A percentile compares a stretch with the other conserved stretches of the same genome.
These are phyloP conservation scores for Neurospora sp. DNA, from an alignment of 495 filamentous ascomycete genomes.

Conservation along the genomic window DNA sequence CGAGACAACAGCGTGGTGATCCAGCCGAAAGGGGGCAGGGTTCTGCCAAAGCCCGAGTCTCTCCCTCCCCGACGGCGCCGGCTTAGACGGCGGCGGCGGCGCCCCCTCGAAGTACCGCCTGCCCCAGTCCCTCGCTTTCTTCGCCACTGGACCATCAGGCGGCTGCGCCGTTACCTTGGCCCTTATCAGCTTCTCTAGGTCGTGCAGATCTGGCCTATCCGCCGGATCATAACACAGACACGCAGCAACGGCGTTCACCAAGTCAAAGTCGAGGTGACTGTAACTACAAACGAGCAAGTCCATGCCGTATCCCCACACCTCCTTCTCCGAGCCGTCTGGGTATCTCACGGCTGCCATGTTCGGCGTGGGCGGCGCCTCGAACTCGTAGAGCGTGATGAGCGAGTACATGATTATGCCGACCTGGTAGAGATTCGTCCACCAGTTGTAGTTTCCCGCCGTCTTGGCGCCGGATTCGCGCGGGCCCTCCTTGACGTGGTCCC, in stretches of 20 bases:
- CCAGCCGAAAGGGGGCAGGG: background rate
- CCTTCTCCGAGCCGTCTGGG: background rate
- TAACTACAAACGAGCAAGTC: background rate
- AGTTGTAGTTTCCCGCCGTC: slow-evolving; percentile 7
- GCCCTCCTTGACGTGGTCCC: slow-evolving; percentile 4
- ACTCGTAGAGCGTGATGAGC: slow-evolving; percentile 1
- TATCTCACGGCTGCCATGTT: background rate
- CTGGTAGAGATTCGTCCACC: slow-evolving; percentile 9
- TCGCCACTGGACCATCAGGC: background rate
- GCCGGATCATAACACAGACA: background rate
- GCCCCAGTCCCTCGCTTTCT: background rate
- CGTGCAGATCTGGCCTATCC: background rate
- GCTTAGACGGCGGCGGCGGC: background rate
- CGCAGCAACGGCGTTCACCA: background rate
- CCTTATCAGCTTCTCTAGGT: background rate
- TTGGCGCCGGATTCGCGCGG: background rate
- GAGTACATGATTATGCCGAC: slow-evolving; percentile 5
- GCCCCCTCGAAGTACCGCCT: background rate
- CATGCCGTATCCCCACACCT: slow-evolving; percentile 1
- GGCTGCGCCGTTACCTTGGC: background rate
- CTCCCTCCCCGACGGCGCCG: background rate
- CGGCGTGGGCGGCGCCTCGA: background rate
- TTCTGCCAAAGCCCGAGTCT: background rate
- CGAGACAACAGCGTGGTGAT: too few species aligned
- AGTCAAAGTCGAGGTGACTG: slow-evolving; percentile 1